A percentile compares a stretch with the other conserved stretches of the same genome.
These are phyloP conservation scores for Dothideomycetes sp. DNA, from an alignment of 2,329 filamentous ascomycete species.

Conservation along the genomic window DNA sequence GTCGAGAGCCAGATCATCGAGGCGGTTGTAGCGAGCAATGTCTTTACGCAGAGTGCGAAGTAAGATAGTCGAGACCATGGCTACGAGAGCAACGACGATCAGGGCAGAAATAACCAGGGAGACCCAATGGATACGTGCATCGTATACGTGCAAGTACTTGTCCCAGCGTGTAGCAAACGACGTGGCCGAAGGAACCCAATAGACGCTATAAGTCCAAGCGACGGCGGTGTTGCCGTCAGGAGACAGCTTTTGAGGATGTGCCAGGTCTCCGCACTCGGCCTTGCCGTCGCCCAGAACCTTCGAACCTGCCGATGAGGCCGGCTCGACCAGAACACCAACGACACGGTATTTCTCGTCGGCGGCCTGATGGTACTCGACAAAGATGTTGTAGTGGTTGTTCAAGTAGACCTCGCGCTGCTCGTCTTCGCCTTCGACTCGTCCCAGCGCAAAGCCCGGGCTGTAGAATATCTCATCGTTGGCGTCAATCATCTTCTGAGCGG, in stretches of 20 bases:
- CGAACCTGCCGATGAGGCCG: conserved; percentile 58
- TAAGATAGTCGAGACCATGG: conserved; percentile 88
- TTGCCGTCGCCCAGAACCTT: conserved; percentile 42
- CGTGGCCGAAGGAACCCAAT: conserved; percentile 74
- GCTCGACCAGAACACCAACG: conserved; percentile 83
- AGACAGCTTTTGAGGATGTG: conserved; percentile 53
- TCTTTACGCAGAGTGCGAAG: conserved; percentile 85
- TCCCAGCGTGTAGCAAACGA: conserved; percentile 98
- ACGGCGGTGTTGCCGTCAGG: conserved; percentile 55
- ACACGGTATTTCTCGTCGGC: conserved; percentile 67
- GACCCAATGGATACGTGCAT: conserved; percentile 99
- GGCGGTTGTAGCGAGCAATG: conserved; percentile 89
- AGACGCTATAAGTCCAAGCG: conserved; percentile 84
- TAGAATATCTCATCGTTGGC: conserved; percentile 73
- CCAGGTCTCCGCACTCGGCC: conserved; percentile 55
- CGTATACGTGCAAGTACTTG: conserved; percentile 94
- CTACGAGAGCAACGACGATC: conserved; percentile 83
- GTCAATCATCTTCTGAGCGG: conserved; percentile 74
- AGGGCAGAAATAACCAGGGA: conserved; percentile 93
- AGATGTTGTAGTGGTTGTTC: conserved; percentile 94
- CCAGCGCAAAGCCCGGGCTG: conserved; percentile 78
- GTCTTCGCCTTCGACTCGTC: conserved; percentile 55
- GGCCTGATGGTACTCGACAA: conserved; percentile 84
- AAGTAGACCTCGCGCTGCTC: conserved; percentile 52
- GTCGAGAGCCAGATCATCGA: conserved; percentile 84